These are phyloP conservation scores for Suillus fuscotomentosus DNA, from an alignment of 768 basidiomycete species.

Conservation along the genomic window DNA sequence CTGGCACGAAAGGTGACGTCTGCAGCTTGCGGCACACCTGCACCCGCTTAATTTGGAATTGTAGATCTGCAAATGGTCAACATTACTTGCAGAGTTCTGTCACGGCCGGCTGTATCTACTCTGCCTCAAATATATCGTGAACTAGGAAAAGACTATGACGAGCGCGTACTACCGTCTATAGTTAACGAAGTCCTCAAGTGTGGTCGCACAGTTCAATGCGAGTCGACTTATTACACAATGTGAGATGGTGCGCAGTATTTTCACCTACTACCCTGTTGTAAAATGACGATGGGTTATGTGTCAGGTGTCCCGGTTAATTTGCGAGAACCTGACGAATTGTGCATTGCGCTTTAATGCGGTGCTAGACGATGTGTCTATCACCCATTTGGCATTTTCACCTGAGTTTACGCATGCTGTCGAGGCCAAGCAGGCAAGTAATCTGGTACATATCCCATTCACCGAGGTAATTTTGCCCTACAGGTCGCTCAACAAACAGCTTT, in stretches of 20 bases:
- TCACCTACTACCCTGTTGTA: neutral
- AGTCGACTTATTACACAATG: constrained; percentile 97
- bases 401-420: constrained; percentile 98
- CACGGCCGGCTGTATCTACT: constrained; percentile 72
- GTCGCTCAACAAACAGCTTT: constrained; percentile 99
- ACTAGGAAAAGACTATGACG: constrained; percentile 95
- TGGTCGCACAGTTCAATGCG: constrained; percentile 99
- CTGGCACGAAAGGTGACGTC: constrained; percentile 92
- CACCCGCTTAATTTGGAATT: neutral
- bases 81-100: constrained; percentile 97
- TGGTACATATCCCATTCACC: constrained; percentile 2
- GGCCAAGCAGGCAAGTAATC: constrained; percentile 70
- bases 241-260: constrained; percentile 69
- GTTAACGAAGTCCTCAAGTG: constrained; percentile 98
- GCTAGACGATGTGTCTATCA: constrained; percentile 97
- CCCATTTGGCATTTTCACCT: constrained; percentile 96
- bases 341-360: constrained; percentile 89
- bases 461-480: constrained; percentile 34
- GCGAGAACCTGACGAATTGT: constrained; percentile 86
- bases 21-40: constrained; percentile 1
- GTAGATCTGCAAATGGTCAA: constrained; percentile 93
- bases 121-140: constrained; percentile 95
- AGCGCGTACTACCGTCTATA: constrained; percentile 92
- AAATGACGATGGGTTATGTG: neutral
- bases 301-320: constrained; percentile 90